Percentiles rank a stretch among this genome's conserved stretches.
phyloP scores from a whole-genome alignment of 2,329 filamentous ascomycete genomes.

The Pseudopyricularia cyperi region DNA sequence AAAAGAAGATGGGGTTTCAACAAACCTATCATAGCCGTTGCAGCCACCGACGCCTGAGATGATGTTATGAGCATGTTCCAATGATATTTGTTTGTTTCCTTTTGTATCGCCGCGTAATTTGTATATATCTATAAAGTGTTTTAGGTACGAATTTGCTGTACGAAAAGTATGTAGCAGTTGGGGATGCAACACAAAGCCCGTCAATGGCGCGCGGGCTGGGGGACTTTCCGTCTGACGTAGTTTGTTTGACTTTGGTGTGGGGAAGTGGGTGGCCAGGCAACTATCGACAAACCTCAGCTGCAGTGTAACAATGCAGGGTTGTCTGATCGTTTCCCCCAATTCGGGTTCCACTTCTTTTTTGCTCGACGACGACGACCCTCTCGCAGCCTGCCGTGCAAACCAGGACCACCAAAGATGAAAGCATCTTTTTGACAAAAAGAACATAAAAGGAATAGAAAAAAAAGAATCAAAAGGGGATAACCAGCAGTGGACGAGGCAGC shows the following conservation, averaged over 20 bases:
- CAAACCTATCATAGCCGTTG: constrained; percentile 52
- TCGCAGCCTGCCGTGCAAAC: too few relatives aligned
- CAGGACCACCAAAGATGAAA: too few relatives aligned
- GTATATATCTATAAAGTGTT: not conserved
- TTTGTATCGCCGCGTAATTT: not conserved
- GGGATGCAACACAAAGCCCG: not conserved
- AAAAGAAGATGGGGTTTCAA: constrained; percentile 8
- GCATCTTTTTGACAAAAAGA: too few relatives aligned
- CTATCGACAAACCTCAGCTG: constrained; percentile 13
- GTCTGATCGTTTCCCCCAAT: not conserved
- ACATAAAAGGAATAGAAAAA: too few relatives aligned
- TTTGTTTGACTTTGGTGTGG: not conserved
- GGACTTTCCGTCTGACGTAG: not conserved
- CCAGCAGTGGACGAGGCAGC: too few relatives aligned
- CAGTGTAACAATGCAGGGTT: too few relatives aligned
- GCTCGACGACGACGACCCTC: too few relatives aligned
- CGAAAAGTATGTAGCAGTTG: too few relatives aligned
- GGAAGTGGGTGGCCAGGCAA: constrained; percentile 9
- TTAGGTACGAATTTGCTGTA: not conserved
- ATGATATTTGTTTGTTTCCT: not conserved
- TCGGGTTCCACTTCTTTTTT: too few relatives aligned
- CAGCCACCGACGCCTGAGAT: constrained; percentile 55
- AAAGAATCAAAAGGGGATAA: too few relatives aligned
- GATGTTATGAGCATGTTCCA: constrained; percentile 47
- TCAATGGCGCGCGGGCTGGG: not conserved